Conservation (phyloP, 2,329 filamentous ascomycete species). For the Pseudodiploospora longispora region DNA sequence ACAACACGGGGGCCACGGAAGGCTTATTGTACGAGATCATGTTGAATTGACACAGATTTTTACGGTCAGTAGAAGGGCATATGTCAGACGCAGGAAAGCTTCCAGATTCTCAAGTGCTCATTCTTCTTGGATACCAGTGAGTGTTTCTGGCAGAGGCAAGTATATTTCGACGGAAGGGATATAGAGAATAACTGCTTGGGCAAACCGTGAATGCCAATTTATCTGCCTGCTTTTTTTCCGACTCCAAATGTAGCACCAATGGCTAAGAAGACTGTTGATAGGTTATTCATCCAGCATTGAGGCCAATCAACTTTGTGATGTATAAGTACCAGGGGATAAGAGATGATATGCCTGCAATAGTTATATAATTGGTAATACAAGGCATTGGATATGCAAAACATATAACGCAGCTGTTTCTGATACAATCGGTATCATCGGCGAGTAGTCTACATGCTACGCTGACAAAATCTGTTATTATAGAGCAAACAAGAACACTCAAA, state of each 20-base stretch:
- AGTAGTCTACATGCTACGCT: conserved; percentile 23
- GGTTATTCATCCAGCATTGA: conserved; percentile 50
- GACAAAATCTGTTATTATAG: conserved; percentile 32
- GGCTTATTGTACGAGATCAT: conserved; percentile 15
- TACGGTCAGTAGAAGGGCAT: conserved; percentile 52
- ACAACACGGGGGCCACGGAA: conserved; percentile 57
- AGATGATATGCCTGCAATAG: conserved; percentile 28
- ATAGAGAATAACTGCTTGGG: conserved; percentile 57
- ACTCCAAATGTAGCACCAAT: conserved; percentile 58
- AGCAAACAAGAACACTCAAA: conserved; percentile 33
- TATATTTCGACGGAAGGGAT: conserved; percentile 51
- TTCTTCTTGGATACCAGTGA: conserved; percentile 57
- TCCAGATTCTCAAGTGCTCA: conserved; percentile 44
- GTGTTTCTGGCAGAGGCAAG: conserved; percentile 53
- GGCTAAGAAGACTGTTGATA: conserved; percentile 56
- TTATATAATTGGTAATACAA: conserved; percentile 28
- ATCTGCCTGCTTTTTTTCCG: conserved; percentile 45
- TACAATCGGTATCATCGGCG: conserved; percentile 27
- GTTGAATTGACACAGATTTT: conserved; percentile 54
- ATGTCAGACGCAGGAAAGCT: conserved; percentile 47
- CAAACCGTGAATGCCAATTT: conserved; percentile 57
- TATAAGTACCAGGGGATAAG: background rate
- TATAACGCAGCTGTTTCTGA: conserved; percentile 49
- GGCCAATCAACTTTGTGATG: conserved; percentile 7
- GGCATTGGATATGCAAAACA: conserved; percentile 49